These are phyloP conservation scores for Ligustrum vulgare DNA, from an alignment of 257 asterid species.

Conservation along the genomic window DNA sequence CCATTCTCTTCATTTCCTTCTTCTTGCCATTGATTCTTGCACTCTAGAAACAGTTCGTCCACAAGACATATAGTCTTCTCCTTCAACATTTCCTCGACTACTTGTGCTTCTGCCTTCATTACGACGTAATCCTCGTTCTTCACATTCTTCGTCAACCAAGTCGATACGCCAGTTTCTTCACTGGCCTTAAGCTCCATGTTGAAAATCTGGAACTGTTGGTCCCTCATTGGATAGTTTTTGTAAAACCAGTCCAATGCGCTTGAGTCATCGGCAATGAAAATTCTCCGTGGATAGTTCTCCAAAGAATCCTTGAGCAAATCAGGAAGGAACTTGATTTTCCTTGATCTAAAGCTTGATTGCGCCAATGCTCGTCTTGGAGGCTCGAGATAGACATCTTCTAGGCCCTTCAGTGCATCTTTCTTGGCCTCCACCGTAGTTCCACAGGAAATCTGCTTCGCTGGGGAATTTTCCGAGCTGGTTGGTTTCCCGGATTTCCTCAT, in stretches of 20 bases:
- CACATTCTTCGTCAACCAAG: slow-evolving; percentile 45
- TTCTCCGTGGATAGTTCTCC: slow-evolving; percentile 54
- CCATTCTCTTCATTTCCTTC: slow-evolving; percentile 25
- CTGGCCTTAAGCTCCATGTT: slow-evolving; percentile 20
- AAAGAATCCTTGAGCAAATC: slow-evolving; percentile 59
- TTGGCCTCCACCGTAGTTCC: slow-evolving; percentile 23
- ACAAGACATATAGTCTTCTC: slow-evolving; percentile 43
- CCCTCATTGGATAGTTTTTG: slow-evolving; percentile 58
- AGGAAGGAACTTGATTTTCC: slow-evolving; percentile 68
- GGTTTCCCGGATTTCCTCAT: slow-evolving; percentile 10
- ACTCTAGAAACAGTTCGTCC: slow-evolving; percentile 59
- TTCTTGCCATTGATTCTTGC: slow-evolving; percentile 44
- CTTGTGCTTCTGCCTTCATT: slow-evolving; percentile 62
- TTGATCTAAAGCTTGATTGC: slow-evolving; percentile 25
- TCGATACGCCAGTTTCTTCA: slow-evolving; percentile 21
- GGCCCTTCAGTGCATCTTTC: slow-evolving; percentile 37
- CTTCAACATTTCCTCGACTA: slow-evolving; percentile 57
- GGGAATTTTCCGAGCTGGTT: neutral
- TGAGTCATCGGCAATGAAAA: slow-evolving; percentile 61
- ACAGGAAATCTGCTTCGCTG: slow-evolving; percentile 1
- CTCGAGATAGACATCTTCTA: slow-evolving; percentile 58
- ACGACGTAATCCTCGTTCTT: slow-evolving; percentile 55
- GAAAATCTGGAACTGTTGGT: slow-evolving; percentile 59
- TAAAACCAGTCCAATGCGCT: slow-evolving; percentile 61
- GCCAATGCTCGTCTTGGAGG: slow-evolving; percentile 40